Conservation (phyloP, 2,329 filamentous ascomycete species). For the Curvularia hawaiiensis region DNA sequence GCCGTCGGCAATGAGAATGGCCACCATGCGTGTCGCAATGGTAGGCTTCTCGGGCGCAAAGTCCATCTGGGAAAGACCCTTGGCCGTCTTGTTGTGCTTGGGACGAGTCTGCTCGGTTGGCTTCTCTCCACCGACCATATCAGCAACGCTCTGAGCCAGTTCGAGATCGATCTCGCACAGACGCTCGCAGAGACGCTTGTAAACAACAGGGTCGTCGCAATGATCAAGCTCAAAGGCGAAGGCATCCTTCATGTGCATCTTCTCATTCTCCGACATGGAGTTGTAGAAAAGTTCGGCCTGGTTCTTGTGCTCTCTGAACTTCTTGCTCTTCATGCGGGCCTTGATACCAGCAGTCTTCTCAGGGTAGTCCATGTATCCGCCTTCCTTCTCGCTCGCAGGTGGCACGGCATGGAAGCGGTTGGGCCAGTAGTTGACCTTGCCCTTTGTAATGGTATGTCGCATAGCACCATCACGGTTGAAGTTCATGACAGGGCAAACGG, state of each 20-base stretch:
- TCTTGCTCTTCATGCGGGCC: conserved; percentile 68
- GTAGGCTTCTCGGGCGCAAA: conserved; percentile 67
- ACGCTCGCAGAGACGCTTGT: conserved; percentile 70
- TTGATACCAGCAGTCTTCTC: conserved; percentile 73
- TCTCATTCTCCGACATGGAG: conserved; percentile 70
- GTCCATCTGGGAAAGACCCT: conserved; percentile 71
- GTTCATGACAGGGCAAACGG: conserved; percentile 76
- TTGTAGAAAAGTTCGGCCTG: conserved; percentile 87
- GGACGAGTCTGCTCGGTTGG: conserved; percentile 58
- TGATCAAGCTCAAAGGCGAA: conserved; percentile 77
- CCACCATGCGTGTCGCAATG: conserved; percentile 73
- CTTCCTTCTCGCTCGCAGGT: conserved; percentile 65
- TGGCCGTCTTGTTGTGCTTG: conserved; percentile 72
- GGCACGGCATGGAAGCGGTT: conserved; percentile 70
- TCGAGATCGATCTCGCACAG: conserved; percentile 73
- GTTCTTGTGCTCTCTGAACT: conserved; percentile 78
- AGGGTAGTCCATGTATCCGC: conserved; percentile 71
- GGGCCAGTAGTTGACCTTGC: conserved; percentile 79
- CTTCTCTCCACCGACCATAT: conserved; percentile 69
- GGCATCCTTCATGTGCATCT: conserved; percentile 64
- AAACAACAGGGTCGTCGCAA: conserved; percentile 79
- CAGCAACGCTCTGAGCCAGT: conserved; percentile 71
- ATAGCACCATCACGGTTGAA: conserved; percentile 76
- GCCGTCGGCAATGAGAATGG: conserved; percentile 78
- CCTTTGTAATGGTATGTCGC: conserved; percentile 74